Conservation (phyloP, 129 eudicot species). For the Tagetes patula region DNA sequence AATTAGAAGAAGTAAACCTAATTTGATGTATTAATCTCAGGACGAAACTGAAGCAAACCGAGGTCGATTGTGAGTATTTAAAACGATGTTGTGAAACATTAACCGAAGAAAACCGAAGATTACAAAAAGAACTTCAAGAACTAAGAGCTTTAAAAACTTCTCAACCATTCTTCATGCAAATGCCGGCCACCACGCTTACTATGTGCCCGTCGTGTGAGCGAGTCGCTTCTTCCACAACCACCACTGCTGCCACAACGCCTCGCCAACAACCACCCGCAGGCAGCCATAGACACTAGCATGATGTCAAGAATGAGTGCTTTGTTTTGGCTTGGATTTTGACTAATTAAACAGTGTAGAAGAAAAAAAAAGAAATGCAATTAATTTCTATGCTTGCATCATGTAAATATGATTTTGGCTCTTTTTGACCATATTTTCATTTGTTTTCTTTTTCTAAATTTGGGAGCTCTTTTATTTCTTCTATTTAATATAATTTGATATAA, state of each 20-base stretch:
- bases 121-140: slow-evolving; percentile 95
- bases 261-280: slow-evolving; percentile 22
- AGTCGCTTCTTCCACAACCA: slow-evolving; percentile 57
- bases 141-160: slow-evolving; percentile 82
- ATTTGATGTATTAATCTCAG: slow-evolving; percentile 31
- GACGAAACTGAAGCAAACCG: slow-evolving; percentile 95
- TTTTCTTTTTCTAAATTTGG: slow-evolving; percentile 8
- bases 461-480: slow-evolving; percentile 25
- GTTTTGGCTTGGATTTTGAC: slow-evolving; percentile 34
- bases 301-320: slow-evolving; percentile 9
- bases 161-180: slow-evolving; percentile 91
- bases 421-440: slow-evolving; percentile 33
- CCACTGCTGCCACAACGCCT: slow-evolving; percentile 25
- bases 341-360: slow-evolving; percentile 27
- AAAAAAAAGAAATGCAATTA: slow-evolving; percentile 25
- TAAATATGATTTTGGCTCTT: slow-evolving; percentile 37
- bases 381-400: slow-evolving; percentile 33
- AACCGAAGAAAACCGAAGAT: slow-evolving; percentile 94
- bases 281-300: slow-evolving; percentile 25
- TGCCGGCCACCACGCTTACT: slow-evolving; percentile 93
- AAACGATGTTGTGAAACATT: slow-evolving; percentile 91
- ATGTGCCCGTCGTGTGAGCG: slow-evolving; percentile 99
- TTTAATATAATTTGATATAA: slow-evolving; percentile 19
- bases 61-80: slow-evolving; percentile 96
- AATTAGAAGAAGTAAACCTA: neutral